Percentiles rank a stretch among this genome's conserved stretches.
Evolutionary conservation across 78 protist genomes (phyloP).

Genomic region (Anaeramoeba flamelloides): DNA sequence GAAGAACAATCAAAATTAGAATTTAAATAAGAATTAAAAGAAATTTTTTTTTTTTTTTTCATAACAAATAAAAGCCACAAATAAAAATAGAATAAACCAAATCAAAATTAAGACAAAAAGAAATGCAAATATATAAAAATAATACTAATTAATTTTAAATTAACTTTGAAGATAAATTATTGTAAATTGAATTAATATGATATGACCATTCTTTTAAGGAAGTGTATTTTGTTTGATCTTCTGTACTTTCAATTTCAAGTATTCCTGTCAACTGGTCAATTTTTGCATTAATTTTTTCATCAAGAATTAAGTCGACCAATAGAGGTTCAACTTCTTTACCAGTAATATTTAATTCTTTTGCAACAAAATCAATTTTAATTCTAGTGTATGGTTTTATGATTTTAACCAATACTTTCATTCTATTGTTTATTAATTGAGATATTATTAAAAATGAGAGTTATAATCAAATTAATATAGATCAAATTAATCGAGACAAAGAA

Average conservation of each 20-base stretch:
- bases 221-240: neutral
- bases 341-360: conserved; percentile 49
- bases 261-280: conserved; percentile 54
- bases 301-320: conserved; percentile 65
- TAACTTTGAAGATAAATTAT: neutral
- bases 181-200: neutral
- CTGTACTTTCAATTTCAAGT: neutral
- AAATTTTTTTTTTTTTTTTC: no score
- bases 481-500: neutral
- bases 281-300: conserved; percentile 42
- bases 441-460: neutral
- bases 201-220: neutral
- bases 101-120: no score
- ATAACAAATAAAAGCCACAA: no score
- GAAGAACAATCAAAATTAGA: no score
- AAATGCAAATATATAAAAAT: no score
- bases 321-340: conserved; percentile 67
- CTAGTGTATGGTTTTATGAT: conserved; percentile 74
- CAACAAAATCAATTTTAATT: conserved; percentile 54
- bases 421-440: neutral
- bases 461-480: neutral
- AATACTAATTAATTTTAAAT: no score
- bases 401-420: conserved; percentile 46
- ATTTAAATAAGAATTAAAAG: no score
- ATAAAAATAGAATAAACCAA: no score